Percentiles rank a stretch among this genome's conserved stretches.
phyloP scores from a whole-genome alignment of 129 eudicot species.

The Pittosporum tobira region DNA sequence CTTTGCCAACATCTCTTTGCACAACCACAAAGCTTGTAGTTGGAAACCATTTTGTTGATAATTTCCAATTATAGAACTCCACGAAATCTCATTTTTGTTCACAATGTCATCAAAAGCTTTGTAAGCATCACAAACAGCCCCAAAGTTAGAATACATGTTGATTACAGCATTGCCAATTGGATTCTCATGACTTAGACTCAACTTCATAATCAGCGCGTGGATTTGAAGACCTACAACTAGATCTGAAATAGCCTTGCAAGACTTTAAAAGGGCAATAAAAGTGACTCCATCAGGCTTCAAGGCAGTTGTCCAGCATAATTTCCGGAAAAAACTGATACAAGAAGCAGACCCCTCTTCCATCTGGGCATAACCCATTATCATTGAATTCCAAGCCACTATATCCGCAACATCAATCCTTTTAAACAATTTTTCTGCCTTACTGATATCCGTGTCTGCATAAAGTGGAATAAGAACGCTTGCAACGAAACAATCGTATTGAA shows the following conservation, averaged over 20 bases:
- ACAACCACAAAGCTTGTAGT: background rate
- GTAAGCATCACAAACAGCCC: background rate
- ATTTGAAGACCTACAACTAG: conserved; percentile 1
- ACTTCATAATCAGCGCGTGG: background rate
- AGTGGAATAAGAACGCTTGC: background rate
- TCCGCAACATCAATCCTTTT: background rate
- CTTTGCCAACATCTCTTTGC: conserved; percentile 2
- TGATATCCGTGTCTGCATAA: background rate
- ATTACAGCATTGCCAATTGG: conserved; percentile 5
- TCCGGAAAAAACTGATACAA: background rate
- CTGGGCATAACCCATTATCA: conserved; percentile 5
- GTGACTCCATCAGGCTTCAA: background rate
- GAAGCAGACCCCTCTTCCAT: background rate
- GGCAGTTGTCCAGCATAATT: background rate
- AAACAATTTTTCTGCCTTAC: conserved; percentile 1
- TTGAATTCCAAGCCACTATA: conserved; percentile 14
- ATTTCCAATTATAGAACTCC: conserved; percentile 6
- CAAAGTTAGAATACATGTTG: conserved; percentile 6
- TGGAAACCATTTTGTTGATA: conserved; percentile 1
- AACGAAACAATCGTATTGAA: background rate
- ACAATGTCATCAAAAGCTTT: background rate
- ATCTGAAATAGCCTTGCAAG: conserved; percentile 1
- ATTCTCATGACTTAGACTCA: background rate
- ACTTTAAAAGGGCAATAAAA: background rate
- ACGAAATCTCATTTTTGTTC: background rate